Base-by-base conservation (phyloP, 2,329 filamentous ascomycete species). In the Emmonsia crescens region DNA sequence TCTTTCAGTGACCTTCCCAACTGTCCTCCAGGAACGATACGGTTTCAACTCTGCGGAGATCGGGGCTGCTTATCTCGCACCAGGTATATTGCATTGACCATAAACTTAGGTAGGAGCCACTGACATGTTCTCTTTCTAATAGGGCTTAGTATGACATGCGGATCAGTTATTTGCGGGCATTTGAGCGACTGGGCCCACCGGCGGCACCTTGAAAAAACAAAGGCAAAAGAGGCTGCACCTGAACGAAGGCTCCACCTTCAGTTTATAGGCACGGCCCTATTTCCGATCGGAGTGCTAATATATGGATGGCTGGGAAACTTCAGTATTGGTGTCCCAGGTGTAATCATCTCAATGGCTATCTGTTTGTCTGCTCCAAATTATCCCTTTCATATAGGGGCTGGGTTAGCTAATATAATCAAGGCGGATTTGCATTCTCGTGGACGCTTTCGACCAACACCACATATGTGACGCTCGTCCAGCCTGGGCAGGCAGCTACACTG, bases 61-160 rank as follows among this genome's bases (percentile, higher is more conserved):
- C 5, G 76, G 76, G 12, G 73, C 71, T 5, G 73, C 71, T 9
- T 77, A 74, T 60, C 67, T 77, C 5, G 74, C 57, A 29, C 57
- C 57, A 52, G 57, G 57, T 60, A 52, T 21, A 33, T 51, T 21
- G 21, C n/a, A 51, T 24, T 42, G 24, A 9, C 46, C 42, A 49
- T 27, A 8, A 59, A 16, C 27, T 29, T 27, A n/a, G 3, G 27
- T 19, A 24, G n/a, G 16, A 19, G 4, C 38, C 21, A 38, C 27
- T 60, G 16, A 52, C 21, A 24, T 36, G n/a, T 56, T 27, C n/a
- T 27, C 33, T 40, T 27, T 19, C 16, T 8, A 51, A 60, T 31
- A 60, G 57, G 57, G 33, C 10, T 49, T 3, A 29, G 44, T 16
- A 60, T 60, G 44, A 60, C 33, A 49, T 60, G 57, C 29, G 57